These are phyloP conservation scores for Umbelopsis sp. DNA, from an alignment of 371 early-diverging fungal species.

Conservation along the genomic window DNA sequence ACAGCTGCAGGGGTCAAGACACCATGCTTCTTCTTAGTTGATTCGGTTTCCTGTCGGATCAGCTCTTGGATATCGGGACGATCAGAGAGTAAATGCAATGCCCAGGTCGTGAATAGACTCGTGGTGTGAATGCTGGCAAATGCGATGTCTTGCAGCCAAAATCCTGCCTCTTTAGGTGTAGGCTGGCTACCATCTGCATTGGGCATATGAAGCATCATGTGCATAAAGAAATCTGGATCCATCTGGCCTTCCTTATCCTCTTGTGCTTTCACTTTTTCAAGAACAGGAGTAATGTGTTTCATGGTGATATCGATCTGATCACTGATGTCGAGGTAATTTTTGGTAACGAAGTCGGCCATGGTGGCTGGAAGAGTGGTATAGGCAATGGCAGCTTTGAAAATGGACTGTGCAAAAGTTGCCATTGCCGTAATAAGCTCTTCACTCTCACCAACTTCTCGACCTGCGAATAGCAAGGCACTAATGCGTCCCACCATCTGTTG, in stretches of 20 bases:
- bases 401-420: conserved; percentile 38
- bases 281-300: conserved; percentile 33
- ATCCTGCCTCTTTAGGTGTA: conserved; percentile 33
- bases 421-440: conserved; percentile 33
- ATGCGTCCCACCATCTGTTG: conserved; percentile 30
- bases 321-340: conserved; percentile 34
- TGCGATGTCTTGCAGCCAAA: conserved; percentile 36
- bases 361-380: conserved; percentile 27
- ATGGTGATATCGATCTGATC: conserved; percentile 40
- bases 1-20: conserved; percentile 33
- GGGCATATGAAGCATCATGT: conserved; percentile 32
- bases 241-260: conserved; percentile 22
- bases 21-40: conserved; percentile 18
- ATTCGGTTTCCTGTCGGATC: conserved; percentile 27
- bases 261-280: conserved; percentile 24
- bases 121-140: conserved; percentile 51
- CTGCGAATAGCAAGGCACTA: conserved; percentile 42
- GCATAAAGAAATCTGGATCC: conserved; percentile 26
- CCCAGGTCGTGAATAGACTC: conserved; percentile 35
- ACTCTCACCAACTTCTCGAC: conserved; percentile 28
- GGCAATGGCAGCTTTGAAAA: conserved; percentile 33
- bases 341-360: conserved; percentile 31
- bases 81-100: conserved; percentile 37
- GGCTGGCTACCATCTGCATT: conserved; percentile 32
- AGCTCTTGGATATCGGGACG: conserved; percentile 33